phyloP scores from a whole-genome alignment of 257 asterid genomes.

The Scutellaria minor region DNA sequence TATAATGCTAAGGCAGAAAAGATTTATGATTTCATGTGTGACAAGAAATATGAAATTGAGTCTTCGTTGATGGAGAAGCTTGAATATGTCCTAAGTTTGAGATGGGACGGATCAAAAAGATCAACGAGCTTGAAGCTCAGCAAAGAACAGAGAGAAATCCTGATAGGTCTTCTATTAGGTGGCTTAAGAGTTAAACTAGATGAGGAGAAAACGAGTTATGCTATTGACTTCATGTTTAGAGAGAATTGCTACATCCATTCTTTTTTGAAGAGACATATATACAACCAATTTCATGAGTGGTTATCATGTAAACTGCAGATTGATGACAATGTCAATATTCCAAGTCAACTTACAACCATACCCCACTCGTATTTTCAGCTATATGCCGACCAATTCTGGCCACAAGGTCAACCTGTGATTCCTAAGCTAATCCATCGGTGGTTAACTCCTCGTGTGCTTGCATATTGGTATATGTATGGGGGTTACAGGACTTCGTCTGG shows the following conservation, averaged over 20 bases:
- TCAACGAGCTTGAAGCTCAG: conserved; percentile 60
- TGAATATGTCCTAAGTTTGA: conserved; percentile 46
- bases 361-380: conserved; percentile 68
- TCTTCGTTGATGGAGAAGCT: conserved; percentile 69
- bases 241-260: conserved; percentile 60
- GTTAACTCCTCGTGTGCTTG: conserved; percentile 89
- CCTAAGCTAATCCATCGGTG: conserved; percentile 90
- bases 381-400: conserved; percentile 81
- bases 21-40: conserved; percentile 59
- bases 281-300: conserved; percentile 82
- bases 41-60: conserved; percentile 73
- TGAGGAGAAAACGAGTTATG: conserved; percentile 48
- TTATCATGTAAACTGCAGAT: conserved; percentile 42
- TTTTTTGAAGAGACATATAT: conserved; percentile 57
- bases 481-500: conserved; percentile 82
- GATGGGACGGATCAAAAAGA: conserved; percentile 48
- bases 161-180: conserved; percentile 77
- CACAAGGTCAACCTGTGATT: conserved; percentile 56
- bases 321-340: conserved; percentile 43
- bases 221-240: conserved; percentile 58
- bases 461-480: conserved; percentile 94
- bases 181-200: conserved; percentile 60
- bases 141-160: conserved; percentile 78
- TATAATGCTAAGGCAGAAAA: conserved; percentile 59
- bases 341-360: conserved; percentile 56